These are phyloP conservation scores for Zygnema circumcarinatum DNA, from an alignment of 139 green algal species.

Conservation along the genomic window DNA sequence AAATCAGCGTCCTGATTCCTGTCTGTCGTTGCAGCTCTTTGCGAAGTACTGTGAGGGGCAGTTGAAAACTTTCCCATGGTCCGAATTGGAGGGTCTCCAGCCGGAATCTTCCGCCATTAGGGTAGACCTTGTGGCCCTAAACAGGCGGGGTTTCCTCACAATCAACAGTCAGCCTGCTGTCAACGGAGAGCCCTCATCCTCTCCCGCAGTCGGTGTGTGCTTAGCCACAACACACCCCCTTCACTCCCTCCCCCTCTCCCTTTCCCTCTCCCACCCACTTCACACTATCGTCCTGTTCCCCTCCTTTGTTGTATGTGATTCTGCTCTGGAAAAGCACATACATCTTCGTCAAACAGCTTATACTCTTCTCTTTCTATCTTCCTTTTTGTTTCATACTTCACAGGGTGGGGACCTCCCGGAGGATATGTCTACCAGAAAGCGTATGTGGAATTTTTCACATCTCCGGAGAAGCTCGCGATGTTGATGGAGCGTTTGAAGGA, in stretches of 20 bases:
- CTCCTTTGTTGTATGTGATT: no score
- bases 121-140: constrained; percentile 65
- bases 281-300: no score
- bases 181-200: constrained; percentile 69
- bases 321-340: no score
- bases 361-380: no score
- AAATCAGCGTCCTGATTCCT: no score
- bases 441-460: constrained; percentile 87
- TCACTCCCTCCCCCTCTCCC: background rate
- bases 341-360: no score
- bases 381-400: background rate
- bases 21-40: constrained; percentile 70
- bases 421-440: constrained; percentile 88
- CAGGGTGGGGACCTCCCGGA: constrained; percentile 74
- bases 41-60: constrained; percentile 70
- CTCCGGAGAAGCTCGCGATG: constrained; percentile 59
- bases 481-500: constrained; percentile 67
- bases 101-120: constrained; percentile 66
- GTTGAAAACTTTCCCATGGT: constrained; percentile 78
- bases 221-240: background rate
- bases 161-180: constrained; percentile 81
- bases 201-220: constrained; percentile 64
- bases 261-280: no score
- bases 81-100: constrained; percentile 72
- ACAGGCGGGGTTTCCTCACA: constrained; percentile 72